Evolutionary conservation across 768 basidiomycete genomes (phyloP).

Genomic region (Podaxis pistillaris): DNA sequence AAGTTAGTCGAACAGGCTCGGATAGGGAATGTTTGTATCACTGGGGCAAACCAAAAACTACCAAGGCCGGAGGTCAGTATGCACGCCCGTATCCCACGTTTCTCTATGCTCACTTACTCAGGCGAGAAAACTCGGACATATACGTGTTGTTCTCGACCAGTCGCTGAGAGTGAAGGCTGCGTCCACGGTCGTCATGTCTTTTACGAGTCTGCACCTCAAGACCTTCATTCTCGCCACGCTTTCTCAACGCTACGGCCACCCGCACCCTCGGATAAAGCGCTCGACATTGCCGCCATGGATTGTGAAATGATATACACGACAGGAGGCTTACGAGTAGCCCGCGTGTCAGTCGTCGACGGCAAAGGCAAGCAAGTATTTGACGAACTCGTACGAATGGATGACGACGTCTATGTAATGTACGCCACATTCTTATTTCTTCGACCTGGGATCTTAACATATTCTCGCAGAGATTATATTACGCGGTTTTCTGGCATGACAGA

Average conservation of each 20-base stretch:
- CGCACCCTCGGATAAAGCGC: conserved; percentile 27
- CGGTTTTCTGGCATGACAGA: conserved; percentile 82
- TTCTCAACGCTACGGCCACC: conserved; percentile 53
- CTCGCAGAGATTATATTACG: conserved; percentile 81
- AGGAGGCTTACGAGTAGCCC: conserved; percentile 85
- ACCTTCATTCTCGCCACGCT: conserved; percentile 71
- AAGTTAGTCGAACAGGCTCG: conserved; percentile 58
- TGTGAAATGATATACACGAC: conserved; percentile 98
- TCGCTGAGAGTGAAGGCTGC: conserved; percentile 65
- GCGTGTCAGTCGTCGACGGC: conserved; percentile 87
- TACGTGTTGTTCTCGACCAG: conserved; percentile 74
- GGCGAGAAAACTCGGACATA: conserved; percentile 70
- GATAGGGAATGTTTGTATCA: conserved; percentile 74
- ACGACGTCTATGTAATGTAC: conserved; percentile 75
- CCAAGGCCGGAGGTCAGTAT: conserved; percentile 61
- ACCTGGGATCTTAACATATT: conserved; percentile 3
- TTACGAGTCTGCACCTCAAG: conserved; percentile 65
- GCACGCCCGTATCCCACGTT: neutral
- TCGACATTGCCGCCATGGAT: conserved; percentile 87
- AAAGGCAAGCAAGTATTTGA: conserved; percentile 76
- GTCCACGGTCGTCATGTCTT: conserved; percentile 87
- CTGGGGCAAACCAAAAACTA: conserved; percentile 72
- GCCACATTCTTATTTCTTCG: conserved; percentile 23
- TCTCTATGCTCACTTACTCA: conserved; percentile 25
- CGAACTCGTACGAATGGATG: conserved; percentile 77